Conservation (phyloP, 108 stramenopile genomes). For the Cyclostephanos tholiformis region DNA sequence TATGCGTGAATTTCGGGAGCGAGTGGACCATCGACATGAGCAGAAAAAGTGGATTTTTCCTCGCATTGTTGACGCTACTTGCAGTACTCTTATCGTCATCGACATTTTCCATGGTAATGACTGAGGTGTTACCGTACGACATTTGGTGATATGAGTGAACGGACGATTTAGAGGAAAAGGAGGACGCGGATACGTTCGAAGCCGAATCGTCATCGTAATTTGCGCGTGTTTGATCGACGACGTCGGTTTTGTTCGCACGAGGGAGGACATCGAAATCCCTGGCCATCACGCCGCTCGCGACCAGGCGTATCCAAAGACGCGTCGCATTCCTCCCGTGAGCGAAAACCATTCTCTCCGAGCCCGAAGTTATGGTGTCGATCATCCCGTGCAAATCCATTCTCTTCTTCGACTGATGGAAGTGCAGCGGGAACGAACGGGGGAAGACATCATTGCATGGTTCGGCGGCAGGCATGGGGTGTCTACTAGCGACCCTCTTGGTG, state of each 20-base stretch:
- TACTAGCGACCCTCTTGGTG: background rate
- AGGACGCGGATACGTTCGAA: slow-evolving; percentile 21
- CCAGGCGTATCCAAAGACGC: slow-evolving; percentile 29
- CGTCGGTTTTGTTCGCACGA: background rate
- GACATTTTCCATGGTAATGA: slow-evolving; percentile 9
- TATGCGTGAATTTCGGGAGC: slow-evolving; percentile 25
- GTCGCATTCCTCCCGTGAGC: slow-evolving; percentile 38
- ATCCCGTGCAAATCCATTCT: slow-evolving; percentile 24
- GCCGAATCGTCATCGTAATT: slow-evolving; percentile 8
- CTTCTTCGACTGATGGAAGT: slow-evolving; percentile 22
- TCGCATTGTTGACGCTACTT: background rate
- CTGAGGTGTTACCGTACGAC: slow-evolving; percentile 16
- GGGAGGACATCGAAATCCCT: background rate
- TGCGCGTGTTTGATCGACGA: background rate
- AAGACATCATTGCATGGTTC: background rate
- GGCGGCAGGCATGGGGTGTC: background rate
- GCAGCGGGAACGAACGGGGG: slow-evolving; percentile 36
- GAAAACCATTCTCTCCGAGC: slow-evolving; percentile 32
- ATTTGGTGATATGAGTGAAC: slow-evolving; percentile 25
- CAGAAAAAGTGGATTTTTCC: slow-evolving; percentile 16
- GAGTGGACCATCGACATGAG: slow-evolving; percentile 36
- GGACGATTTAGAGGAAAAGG: slow-evolving; percentile 32
- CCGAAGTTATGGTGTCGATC: background rate
- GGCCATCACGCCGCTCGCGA: slow-evolving; percentile 27
- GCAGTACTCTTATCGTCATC: background rate